A percentile compares a stretch with the other conserved stretches of the same genome.
Evolutionary conservation across 2,329 filamentous ascomycete genomes (phyloP).

Genomic region (Tolypocladium cylindrosporum): DNA sequence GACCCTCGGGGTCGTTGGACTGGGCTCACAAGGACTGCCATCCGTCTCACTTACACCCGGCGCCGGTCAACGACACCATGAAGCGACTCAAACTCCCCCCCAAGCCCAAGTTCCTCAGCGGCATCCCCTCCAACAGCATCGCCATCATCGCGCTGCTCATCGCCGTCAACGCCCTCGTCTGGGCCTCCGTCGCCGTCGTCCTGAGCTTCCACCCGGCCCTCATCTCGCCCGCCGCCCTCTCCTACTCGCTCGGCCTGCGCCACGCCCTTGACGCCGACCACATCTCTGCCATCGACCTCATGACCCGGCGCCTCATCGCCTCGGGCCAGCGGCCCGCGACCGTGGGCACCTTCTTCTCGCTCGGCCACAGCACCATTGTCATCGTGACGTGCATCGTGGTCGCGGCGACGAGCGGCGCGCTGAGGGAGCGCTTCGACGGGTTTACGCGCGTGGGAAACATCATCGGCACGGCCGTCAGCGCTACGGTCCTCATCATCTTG

Average conservation of each 20-base stretch:
- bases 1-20: neutral
- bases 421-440: slow-evolving; percentile 69
- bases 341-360: slow-evolving; percentile 87
- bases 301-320: slow-evolving; percentile 82
- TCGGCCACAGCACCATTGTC: slow-evolving; percentile 91
- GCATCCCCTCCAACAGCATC: slow-evolving; percentile 24
- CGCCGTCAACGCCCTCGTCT: slow-evolving; percentile 41
- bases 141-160: slow-evolving; percentile 42
- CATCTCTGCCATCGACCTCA: slow-evolving; percentile 76
- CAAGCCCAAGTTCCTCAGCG: slow-evolving; percentile 20
- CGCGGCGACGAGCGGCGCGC: slow-evolving; percentile 77
- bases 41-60: neutral
- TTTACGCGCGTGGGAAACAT: slow-evolving; percentile 79
- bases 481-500: slow-evolving; percentile 71
- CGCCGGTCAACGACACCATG: slow-evolving; percentile 7
- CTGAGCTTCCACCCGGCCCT: slow-evolving; percentile 48
- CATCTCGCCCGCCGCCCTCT: slow-evolving; percentile 70
- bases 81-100: slow-evolving; percentile 9
- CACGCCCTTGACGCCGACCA: slow-evolving; percentile 99
- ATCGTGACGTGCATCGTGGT: slow-evolving; percentile 85
- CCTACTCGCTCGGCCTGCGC: slow-evolving; percentile 80
- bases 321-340: slow-evolving; percentile 79
- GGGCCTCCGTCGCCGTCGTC: slow-evolving; percentile 43
- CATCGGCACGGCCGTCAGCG: slow-evolving; percentile 79
- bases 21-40: neutral